phyloP scores from a whole-genome alignment of 805 yeast genomes.

The Yarrowia bubula region DNA sequence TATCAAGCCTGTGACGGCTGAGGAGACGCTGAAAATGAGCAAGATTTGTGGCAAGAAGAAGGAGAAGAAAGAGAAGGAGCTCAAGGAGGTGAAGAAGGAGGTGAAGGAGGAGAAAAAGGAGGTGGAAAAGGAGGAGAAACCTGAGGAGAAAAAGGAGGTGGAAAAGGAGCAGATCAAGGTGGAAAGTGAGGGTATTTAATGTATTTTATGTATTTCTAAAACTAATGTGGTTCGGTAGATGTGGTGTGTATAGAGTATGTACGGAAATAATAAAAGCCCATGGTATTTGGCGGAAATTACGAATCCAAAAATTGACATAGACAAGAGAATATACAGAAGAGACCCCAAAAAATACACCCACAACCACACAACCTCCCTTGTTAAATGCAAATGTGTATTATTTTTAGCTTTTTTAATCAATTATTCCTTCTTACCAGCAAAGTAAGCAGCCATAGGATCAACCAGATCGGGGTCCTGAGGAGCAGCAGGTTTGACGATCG shows the following conservation, averaged over 20 bases:
- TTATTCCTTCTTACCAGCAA: not conserved
- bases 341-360: too few relatives aligned
- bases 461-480: constrained; percentile 2
- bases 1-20: not conserved
- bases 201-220: not conserved
- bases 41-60: not conserved
- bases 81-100: not conserved
- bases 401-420: too few relatives aligned
- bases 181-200: not conserved
- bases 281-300: too few relatives aligned
- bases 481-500: not conserved
- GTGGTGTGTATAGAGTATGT: too few relatives aligned
- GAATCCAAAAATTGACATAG: too few relatives aligned
- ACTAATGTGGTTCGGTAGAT: too few relatives aligned
- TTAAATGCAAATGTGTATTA: too few relatives aligned
- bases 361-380: too few relatives aligned
- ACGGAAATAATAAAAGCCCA: too few relatives aligned
- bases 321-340: too few relatives aligned
- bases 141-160: not conserved
- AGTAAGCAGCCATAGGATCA: constrained; percentile 22
- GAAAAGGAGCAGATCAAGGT: not conserved
- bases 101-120: not conserved
- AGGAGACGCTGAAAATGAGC: not conserved
- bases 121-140: not conserved
- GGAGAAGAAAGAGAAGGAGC: constrained; percentile 1